Percentiles rank a stretch among this genome's conserved stretches.
These are phyloP conservation scores for Gossypium davidsonii DNA, from an alignment of 441 rosid species.

Conservation along the genomic window DNA sequence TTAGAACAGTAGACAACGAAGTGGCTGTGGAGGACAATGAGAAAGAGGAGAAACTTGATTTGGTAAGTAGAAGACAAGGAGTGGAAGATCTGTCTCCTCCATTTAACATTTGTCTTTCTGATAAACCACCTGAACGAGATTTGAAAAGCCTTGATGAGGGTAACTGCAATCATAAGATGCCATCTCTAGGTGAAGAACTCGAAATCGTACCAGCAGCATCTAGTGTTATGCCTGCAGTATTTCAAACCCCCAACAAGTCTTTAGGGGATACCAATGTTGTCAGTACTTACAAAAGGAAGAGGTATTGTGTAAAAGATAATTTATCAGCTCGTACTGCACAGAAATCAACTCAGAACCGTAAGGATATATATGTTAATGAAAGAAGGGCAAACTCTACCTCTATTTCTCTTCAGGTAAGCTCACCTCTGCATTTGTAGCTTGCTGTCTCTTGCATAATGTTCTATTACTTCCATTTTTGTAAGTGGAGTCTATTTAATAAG, in stretches of 20 bases:
- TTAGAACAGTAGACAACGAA: constrained; percentile 20
- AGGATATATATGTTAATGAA: constrained; percentile 33
- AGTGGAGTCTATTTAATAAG: neutral
- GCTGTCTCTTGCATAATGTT: neutral
- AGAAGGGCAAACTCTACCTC: constrained; percentile 31
- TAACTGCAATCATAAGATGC: constrained; percentile 24
- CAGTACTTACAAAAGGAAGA: constrained; percentile 33
- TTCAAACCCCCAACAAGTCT: constrained; percentile 29
- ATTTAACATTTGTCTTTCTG: constrained; percentile 15
- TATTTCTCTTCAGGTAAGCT: constrained; percentile 21
- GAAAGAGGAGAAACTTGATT: constrained; percentile 15
- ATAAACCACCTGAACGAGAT: constrained; percentile 28
- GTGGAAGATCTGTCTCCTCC: neutral
- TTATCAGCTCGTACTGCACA: constrained; percentile 11
- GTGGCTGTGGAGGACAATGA: constrained; percentile 2
- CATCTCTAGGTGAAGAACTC: constrained; percentile 21
- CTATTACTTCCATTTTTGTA: neutral
- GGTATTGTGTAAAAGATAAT: constrained; percentile 32
- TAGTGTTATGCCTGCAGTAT: constrained; percentile 28
- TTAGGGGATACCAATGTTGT: constrained; percentile 28
- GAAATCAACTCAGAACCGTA: constrained; percentile 33
- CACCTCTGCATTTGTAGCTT: neutral
- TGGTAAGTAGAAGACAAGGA: neutral
- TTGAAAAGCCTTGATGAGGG: constrained; percentile 20
- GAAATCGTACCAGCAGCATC: constrained; percentile 14